phyloP scores from a whole-genome alignment of 371 early-diverging fungal species.

The Mortierella sp. region DNA sequence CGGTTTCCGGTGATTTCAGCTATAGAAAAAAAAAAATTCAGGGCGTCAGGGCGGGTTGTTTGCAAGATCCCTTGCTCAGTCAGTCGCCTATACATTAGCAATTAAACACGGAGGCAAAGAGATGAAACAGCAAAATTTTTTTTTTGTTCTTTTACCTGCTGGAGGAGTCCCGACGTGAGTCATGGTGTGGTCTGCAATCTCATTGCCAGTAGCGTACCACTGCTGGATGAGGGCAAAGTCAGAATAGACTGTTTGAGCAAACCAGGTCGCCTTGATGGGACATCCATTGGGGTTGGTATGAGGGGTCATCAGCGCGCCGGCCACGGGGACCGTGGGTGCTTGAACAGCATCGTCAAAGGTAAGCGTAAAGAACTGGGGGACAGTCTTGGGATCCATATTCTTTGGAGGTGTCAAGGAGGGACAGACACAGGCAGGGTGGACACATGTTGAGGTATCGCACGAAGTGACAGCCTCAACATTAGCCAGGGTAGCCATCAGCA shows the following conservation, averaged over 20 bases:
- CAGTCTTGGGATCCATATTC: slow-evolving; percentile 63
- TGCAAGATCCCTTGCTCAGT: slow-evolving; percentile 62
- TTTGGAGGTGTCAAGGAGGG: slow-evolving; percentile 70
- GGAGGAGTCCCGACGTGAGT: slow-evolving; percentile 67
- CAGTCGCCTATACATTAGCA: not conserved
- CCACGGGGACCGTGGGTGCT: slow-evolving; percentile 55
- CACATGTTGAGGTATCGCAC: slow-evolving; percentile 73
- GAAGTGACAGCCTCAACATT: slow-evolving; percentile 43
- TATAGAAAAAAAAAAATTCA: slow-evolving; percentile 25
- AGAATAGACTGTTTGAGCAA: slow-evolving; percentile 72
- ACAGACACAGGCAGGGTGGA: slow-evolving; percentile 72
- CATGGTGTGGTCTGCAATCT: slow-evolving; percentile 77
- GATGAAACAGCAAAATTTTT: slow-evolving; percentile 1
- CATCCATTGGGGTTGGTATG: slow-evolving; percentile 74
- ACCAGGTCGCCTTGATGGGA: slow-evolving; percentile 73
- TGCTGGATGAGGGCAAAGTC: slow-evolving; percentile 74
- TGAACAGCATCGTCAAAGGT: slow-evolving; percentile 80
- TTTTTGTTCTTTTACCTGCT: slow-evolving; percentile 53
- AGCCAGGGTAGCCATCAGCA: slow-evolving; percentile 21
- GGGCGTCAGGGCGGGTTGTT: not conserved
- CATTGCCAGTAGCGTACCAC: slow-evolving; percentile 78
- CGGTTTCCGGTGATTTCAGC: slow-evolving; percentile 68
- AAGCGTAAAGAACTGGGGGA: slow-evolving; percentile 77
- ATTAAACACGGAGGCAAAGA: slow-evolving; percentile 20
- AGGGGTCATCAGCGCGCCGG: slow-evolving; percentile 19